Base-by-base conservation (phyloP, 225 moss, liverwort and hornwort species). In the Pseudoscleropodium purum region DNA sequence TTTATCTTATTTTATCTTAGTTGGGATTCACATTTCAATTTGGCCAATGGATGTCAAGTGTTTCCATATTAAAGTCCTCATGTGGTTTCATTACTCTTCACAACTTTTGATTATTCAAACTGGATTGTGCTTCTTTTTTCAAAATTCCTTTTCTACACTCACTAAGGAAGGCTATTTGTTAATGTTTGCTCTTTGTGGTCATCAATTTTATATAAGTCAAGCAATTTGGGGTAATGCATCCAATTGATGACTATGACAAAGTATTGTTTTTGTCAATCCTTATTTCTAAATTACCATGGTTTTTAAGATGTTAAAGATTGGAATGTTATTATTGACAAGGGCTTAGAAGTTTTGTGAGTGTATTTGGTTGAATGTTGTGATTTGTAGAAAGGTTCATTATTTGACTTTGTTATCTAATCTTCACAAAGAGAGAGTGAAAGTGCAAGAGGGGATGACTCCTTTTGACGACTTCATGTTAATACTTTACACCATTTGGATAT, bases 381-480 rank as follows among this genome's bases (percentile, higher is more conserved):
- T 52, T 77, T 34, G 3, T 14, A 0, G 14, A 77, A 5, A 2
- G 1, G 1, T 51, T 33, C 9, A 14, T 34, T n/a, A n/a, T n/a
- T n/a, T 77, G 34, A 5, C 2, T 51, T 33, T 76, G 1, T 76
- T 52, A 8, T 20, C 1, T 51, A 34, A 34, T 52, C 11, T 52
- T 76, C 2, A 47, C 5, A 34, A 34, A 76, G 7, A 20, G 0
- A 2, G 5, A 51, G 5, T 0, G 0, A 52, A 23, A 34, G 13
- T 7, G 2, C 0, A 0, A 0, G 21, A 21, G 3, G 13, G 1
- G 3, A 1, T 0, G 1, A 13, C 8, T 21, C 8, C 75, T 0
- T 3, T 0, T 17, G 0, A 0, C 6, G 2, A 45, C 10, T 0
- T 45, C 6, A 43, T 43, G 1, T 11, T 18, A 2, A 4, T 24